Base-by-base conservation (phyloP, 352 stramenopile species). In the Phytophthora citrophthora region DNA sequence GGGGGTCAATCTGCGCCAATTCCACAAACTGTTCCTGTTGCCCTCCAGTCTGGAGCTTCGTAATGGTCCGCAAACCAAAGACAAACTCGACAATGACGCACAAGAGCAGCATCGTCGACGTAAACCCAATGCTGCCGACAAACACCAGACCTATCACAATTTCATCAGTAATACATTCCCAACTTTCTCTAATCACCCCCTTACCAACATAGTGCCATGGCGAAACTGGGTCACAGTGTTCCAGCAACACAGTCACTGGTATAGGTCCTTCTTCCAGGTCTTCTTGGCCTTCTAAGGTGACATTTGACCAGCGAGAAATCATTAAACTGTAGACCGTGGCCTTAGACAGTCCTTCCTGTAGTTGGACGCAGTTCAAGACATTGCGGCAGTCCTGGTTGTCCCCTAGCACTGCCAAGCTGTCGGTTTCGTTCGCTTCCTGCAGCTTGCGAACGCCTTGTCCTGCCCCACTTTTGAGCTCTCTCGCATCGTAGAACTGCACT, bases 401-500 rank as follows among this genome's bases (percentile, higher is more conserved):
- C 26, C 57, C 56, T 13, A 76, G 24, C 20, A 38, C 39, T 4
- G 50, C 39, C 13, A 72, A 27, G 29, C 34, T 55, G 24, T 51
- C 31, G 2, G 38, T 59, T 11, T 49, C 56, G 15, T 68, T 71
- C 4, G 38, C 47, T 54, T 65, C 36, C 40, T 48, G 34, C 26
- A 68, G 29, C 16, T 36, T 63, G 7, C 61, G 62, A 20, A 50
- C 56, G 18, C 61, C 54, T 34, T 54, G 45, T 44, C 41, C 29
- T 3, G 9, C 29, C 9, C 29, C 53, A 20, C 46, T 61, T 52
- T 73, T 55, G 53, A 64, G 62, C 48, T 61, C 66, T 54, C 54
- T 45, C 31, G 60, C 57, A 46, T 86, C 78, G 64, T 86, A 86
- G 49, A 89, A 84, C 27, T 70, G 77, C 45, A 83, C 78, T 38